Evolutionary conservation across 2,329 filamentous ascomycete genomes (phyloP), one percentile per base, ranked within the genome.

Genomic region (Sporothrix humicola): DNA sequence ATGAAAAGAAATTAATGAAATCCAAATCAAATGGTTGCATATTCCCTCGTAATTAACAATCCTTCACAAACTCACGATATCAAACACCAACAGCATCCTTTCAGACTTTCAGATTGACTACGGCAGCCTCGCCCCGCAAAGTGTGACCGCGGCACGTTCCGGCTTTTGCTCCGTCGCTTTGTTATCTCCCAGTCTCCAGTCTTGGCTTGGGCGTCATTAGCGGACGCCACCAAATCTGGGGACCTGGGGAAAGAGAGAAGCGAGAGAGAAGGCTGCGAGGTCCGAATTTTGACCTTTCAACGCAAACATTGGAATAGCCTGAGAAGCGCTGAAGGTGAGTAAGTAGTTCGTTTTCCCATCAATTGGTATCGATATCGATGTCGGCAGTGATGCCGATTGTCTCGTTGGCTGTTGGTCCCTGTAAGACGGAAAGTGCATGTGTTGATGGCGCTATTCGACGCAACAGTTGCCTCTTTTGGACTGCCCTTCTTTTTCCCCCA

Each of bases 371-470:
- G 50, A n/a, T 20, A 9, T 56, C n/a, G n/a, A 56, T 23, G 12
- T n/a, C 20, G 52, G 4, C 20, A 26, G 31, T 37, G 31, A 37
- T 37, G 31, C 31, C 31, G 31, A 37, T 3, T 5, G 31, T 26
- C 23, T 26, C n/a, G n/a, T 26, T 26, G 23, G 23, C 3, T 37
- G 4, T 37, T 37, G 31, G 31, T 37, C 2, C 15, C 46, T 48
- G 46, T 17, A 13, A 3, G 13, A 26, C 5, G 48, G n/a, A 3
- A 7, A 23, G 9, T 44, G 31, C 61, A 66, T n/a, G 42, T 66
- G 61, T 46, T 13, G 7, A 17, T 17, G 42, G 61, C 42, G 42
- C 61, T 66, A 66, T 48, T 48, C 13, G 42, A 66, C 61, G 61
- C 20, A 48, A 66, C 61, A 26, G 3, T 23, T 66, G n/a, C 61